Base-by-base conservation (phyloP, 495 filamentous ascomycete genomes). In the Schizothecium vesticola region DNA sequence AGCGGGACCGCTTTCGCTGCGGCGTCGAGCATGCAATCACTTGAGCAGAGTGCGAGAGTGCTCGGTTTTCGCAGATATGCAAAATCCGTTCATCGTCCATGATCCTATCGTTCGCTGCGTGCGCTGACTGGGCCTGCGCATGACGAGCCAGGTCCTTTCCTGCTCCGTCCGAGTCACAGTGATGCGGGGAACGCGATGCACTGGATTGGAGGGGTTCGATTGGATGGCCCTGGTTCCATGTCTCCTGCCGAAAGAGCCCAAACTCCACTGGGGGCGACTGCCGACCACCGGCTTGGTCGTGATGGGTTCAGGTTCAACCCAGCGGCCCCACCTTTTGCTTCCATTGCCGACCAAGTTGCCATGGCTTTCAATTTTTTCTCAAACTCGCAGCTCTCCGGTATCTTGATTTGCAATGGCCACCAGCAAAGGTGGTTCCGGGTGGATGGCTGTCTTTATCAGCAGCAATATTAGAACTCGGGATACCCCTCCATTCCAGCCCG, bases 401-500 rank as follows among this genome's bases (percentile, higher is more conserved):
- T 13, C 43, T 51, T 51, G 43, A 51, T 51, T 51, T 51, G 5
- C 43, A 51, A 51, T 51, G 43, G 43, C 43, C 43, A n/a, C 43
- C 19, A n/a, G 43, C 16, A 51, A n/a, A 51, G 43, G 43, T 9
- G 43, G 43, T 43, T 43, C 33, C 33, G 7, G 31, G 43, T 51
- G 43, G 43, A 51, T n/a, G 43, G 43, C 43, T 19, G 43, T 51
- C 43, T 51, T 51, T 51, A 51, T 51, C 43, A 51, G 43, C 43
- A 51, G 43, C 8, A 33, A 29, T 43, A 16, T 43, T 51, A 51
- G 43, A 51, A 51, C 19, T 8, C 43, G 29, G 63, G 61, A 55
- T 61, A 65, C 63, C 61, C 29, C 62, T 64, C 67, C 43, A 65
- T n/a, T 55, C 61, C 31, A 67, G 25, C 26, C 51, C 36, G 25